These are phyloP conservation scores for Trichoderma atrobrunneum DNA, from an alignment of 2,329 filamentous ascomycete species.

Conservation along the genomic window DNA sequence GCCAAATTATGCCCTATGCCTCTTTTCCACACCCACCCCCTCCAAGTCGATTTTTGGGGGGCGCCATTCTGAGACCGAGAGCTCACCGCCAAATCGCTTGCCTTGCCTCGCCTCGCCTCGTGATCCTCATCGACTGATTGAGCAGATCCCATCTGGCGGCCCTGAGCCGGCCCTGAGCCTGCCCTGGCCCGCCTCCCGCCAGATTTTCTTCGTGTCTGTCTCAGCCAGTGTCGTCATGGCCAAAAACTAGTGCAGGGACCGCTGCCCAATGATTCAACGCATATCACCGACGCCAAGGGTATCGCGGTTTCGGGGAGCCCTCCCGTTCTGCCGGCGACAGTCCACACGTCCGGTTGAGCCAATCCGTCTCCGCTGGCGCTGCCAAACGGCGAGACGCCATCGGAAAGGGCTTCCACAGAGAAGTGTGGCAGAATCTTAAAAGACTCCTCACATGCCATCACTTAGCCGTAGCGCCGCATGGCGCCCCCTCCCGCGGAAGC, in stretches of 20 bases:
- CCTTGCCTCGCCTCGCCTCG: conserved; percentile 1
- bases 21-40: not conserved
- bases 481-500: conserved; percentile 16
- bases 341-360: conserved; percentile 7
- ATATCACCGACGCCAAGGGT: conserved; percentile 10
- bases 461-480: conserved; percentile 20
- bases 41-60: not conserved
- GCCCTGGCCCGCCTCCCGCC: conserved; percentile 2
- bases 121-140: conserved; percentile 19
- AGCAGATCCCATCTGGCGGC: conserved; percentile 18
- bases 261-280: conserved; percentile 18
- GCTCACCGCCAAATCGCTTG: conserved; percentile 18
- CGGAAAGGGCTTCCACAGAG: conserved; percentile 1
- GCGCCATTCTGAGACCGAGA: not conserved
- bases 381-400: conserved; percentile 5
- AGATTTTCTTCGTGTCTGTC: conserved; percentile 13
- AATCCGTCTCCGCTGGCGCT: conserved; percentile 6
- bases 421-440: conserved; percentile 16
- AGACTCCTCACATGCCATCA: conserved; percentile 12
- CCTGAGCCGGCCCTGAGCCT: conserved; percentile 4
- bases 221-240: conserved; percentile 20
- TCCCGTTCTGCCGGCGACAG: conserved; percentile 10
- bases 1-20: not conserved
- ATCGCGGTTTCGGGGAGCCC: conserved; percentile 7
- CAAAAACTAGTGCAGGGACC: conserved; percentile 3